Percentiles rank a stretch among this genome's conserved stretches.
Evolutionary conservation across 768 basidiomycete genomes (phyloP).

Genomic region (Kwoniella dejecticola): DNA sequence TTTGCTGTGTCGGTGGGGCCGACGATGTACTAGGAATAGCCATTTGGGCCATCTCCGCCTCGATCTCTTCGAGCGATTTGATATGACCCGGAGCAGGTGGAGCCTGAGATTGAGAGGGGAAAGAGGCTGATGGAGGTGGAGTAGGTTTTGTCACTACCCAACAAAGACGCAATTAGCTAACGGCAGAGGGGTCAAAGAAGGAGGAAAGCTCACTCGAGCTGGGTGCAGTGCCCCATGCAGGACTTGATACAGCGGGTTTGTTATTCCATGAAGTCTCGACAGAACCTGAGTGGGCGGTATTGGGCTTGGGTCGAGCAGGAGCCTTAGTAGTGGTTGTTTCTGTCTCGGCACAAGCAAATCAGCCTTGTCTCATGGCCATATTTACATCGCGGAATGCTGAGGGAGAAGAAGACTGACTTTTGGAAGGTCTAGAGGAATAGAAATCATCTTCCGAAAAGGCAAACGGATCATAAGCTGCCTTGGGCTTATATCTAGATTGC

Average conservation of each 20-base stretch:
- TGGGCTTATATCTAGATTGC: conserved; percentile 42
- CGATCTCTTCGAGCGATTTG: conserved; percentile 56
- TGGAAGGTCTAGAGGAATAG: conserved; percentile 36
- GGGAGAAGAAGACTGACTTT: conserved; percentile 3
- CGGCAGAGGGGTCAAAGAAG: background rate
- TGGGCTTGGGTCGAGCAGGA: conserved; percentile 17
- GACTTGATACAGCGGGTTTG: conserved; percentile 29
- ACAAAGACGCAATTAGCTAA: conserved; percentile 1
- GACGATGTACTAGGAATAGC: conserved; percentile 17
- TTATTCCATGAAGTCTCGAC: conserved; percentile 29
- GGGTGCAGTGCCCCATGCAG: conserved; percentile 42
- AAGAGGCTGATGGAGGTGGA: conserved; percentile 19
- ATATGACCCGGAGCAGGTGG: conserved; percentile 41
- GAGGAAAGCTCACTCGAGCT: conserved; percentile 19
- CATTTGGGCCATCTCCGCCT: conserved; percentile 51
- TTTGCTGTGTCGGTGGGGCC: conserved; percentile 20
- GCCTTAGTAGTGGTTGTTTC: conserved; percentile 29
- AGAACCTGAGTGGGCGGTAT: conserved; percentile 14
- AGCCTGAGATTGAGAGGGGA: conserved; percentile 4
- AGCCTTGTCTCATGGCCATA: conserved; percentile 11
- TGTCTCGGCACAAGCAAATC: background rate
- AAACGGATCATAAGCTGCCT: conserved; percentile 45
- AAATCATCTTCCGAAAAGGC: conserved; percentile 55
- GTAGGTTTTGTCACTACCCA: conserved; percentile 21
- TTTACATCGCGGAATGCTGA: no score